Conservation (phyloP, 2,329 filamentous ascomycete species). For the Colletotrichum sp. region DNA sequence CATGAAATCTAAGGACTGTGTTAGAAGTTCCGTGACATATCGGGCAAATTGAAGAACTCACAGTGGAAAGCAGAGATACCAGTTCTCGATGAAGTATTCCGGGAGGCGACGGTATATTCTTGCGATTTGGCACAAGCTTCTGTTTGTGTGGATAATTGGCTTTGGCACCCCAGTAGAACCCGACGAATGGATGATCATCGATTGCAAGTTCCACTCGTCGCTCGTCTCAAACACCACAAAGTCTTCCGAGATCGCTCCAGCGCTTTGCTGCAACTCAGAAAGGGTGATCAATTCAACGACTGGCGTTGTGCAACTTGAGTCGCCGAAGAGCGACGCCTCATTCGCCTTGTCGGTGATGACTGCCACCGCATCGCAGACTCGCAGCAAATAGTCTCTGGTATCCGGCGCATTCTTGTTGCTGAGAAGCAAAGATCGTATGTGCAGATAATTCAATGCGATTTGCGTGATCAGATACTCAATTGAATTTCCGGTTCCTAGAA, state of each 20-base stretch:
- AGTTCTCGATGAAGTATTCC: constrained; percentile 8
- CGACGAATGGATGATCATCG: constrained; percentile 15
- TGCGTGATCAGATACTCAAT: constrained; percentile 4
- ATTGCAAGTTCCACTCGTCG: constrained; percentile 9
- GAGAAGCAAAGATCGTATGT: not conserved
- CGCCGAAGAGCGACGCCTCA: not conserved
- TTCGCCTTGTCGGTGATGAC: not conserved
- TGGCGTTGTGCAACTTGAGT: not conserved
- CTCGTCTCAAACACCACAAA: not conserved
- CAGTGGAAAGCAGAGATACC: constrained; percentile 15
- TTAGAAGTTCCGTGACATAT: not conserved
- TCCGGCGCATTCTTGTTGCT: constrained; percentile 9
- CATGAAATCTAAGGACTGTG: not conserved
- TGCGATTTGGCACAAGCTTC: constrained; percentile 3
- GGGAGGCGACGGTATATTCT: constrained; percentile 7
- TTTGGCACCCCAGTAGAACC: constrained; percentile 9
- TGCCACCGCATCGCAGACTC: not conserved
- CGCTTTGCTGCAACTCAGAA: not conserved
- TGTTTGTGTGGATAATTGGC: constrained; percentile 6
- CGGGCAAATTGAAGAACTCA: not conserved
- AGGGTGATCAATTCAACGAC: not conserved
- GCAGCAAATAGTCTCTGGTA: not conserved
- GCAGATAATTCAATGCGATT: not conserved
- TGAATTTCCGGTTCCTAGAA: not conserved
- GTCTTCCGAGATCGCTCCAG: no score